phyloP scores from a whole-genome alignment of 768 basidiomycete genomes.

The Boletus pseudo-olivaceus region DNA sequence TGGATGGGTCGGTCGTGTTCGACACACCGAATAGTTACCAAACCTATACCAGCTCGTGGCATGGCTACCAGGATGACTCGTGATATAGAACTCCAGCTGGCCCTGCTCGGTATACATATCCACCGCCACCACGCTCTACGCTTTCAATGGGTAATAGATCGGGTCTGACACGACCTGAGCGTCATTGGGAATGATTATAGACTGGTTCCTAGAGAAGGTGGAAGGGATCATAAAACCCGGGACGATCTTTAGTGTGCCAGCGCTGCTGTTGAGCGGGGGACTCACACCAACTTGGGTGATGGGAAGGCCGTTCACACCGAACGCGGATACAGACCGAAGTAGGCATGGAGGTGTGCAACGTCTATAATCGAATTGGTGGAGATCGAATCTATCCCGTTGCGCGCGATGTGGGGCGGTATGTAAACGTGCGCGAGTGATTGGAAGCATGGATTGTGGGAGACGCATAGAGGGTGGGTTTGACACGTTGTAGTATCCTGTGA shows the following conservation, averaged over 20 bases:
- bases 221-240: not conserved
- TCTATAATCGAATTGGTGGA: not conserved
- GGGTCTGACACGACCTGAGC: too few relatives aligned
- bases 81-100: too few relatives aligned
- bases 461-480: not conserved
- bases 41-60: too few relatives aligned
- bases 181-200: not conserved
- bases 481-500: constrained; percentile 3
- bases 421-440: too few relatives aligned
- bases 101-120: not conserved
- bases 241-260: not conserved
- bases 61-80: too few relatives aligned
- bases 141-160: not conserved
- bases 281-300: not conserved
- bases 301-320: not conserved
- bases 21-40: too few relatives aligned
- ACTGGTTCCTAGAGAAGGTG: constrained; percentile 1
- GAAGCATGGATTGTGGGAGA: too few relatives aligned
- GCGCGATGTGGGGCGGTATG: not conserved
- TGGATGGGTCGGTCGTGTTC: too few relatives aligned
- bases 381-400: not conserved
- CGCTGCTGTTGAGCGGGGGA: too few relatives aligned
- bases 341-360: too few relatives aligned
- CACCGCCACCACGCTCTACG: not conserved
- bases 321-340: not conserved